Evolutionary conservation across 179 eudicot genomes (phyloP), one percentile per base, ranked within the genome.

Genomic region (Spergularia azorica): DNA sequence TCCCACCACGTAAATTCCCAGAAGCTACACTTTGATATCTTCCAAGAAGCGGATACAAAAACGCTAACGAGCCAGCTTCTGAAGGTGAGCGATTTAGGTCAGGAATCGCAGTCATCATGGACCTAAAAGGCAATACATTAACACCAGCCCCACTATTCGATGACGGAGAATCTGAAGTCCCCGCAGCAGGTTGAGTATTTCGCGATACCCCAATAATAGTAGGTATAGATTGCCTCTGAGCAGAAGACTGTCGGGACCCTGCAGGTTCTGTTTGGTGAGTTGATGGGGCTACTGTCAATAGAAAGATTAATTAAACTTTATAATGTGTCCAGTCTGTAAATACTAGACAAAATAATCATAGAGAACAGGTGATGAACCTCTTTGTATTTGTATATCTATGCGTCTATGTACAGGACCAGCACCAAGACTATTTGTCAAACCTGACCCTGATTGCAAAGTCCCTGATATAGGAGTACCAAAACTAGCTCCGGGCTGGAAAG

Each of bases 311-410:
- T 75, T 7, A 83, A 41, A 68, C 26, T 63, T 68, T 65, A n/a
- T 32, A 52, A 55, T 38, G 36, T 32, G n/a, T 64, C 36, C n/a
- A 55, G 56, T 32, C 39, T 51, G n/a, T 18, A 5, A 48, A 55
- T 8, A 21, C 46, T 54, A 32, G 63, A 12, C 43, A 17, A 52
- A n/a, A 32, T 5, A 61, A 2, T 0, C 20, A 70, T 52, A 38
- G 43, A 71, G 62, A 52, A 63, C 7, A 78, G 65, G 75, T 9
- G 56, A 14, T 39, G 48, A 71, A 93, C 98, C 97, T 89, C 95
- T 83, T 54, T 89, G 87, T 78, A 92, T 93, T 76, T 94, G 91
- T 81, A 95, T 93, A 82, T 95, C 97, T 71, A 93, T 90, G 81
- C 89, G 92, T 70, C 99, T 91, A 9, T 94, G 90, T 75, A 82